phyloP scores from a whole-genome alignment of 140 eudicot genomes.

The Flaveria floridana region DNA sequence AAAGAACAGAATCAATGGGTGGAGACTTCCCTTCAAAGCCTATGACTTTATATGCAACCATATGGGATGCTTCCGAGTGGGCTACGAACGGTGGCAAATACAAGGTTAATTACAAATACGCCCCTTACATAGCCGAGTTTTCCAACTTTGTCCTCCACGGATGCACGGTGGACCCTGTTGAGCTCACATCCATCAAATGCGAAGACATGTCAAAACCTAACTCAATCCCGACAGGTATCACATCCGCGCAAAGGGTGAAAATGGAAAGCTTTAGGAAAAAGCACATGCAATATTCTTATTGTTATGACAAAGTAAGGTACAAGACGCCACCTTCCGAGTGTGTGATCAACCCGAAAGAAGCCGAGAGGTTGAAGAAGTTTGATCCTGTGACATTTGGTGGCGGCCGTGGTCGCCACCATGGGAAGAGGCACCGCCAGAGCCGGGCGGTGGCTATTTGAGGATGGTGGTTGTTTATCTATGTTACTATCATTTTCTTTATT shows the following conservation, averaged over 20 bases:
- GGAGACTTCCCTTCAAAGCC: slow-evolving; percentile 92
- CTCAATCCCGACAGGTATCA: slow-evolving; percentile 49
- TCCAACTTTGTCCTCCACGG: slow-evolving; percentile 87
- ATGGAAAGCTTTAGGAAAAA: slow-evolving; percentile 72
- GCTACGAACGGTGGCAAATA: slow-evolving; percentile 95
- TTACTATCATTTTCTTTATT: slow-evolving; percentile 25
- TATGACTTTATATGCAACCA: slow-evolving; percentile 82
- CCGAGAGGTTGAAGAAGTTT: slow-evolving; percentile 55
- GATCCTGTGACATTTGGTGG: slow-evolving; percentile 89
- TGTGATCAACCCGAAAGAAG: slow-evolving; percentile 64
- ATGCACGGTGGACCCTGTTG: slow-evolving; percentile 76
- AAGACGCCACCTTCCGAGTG: slow-evolving; percentile 69
- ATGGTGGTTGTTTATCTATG: slow-evolving; percentile 23
- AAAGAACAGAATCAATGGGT: slow-evolving; percentile 68
- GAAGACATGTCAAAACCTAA: slow-evolving; percentile 32
- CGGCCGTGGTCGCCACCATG: slow-evolving; percentile 46
- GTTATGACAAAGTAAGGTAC: slow-evolving; percentile 75
- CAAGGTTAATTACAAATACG: slow-evolving; percentile 81
- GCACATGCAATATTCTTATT: slow-evolving; percentile 85
- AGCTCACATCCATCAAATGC: slow-evolving; percentile 45
- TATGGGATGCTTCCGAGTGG: slow-evolving; percentile 98
- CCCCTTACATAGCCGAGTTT: slow-evolving; percentile 82
- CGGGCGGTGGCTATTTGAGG: slow-evolving; percentile 39
- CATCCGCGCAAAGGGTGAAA: slow-evolving; percentile 48
- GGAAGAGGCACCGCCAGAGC: slow-evolving; percentile 58